phyloP scores from a whole-genome alignment of 805 yeast species.

The Suhomyces kilbournensis region DNA sequence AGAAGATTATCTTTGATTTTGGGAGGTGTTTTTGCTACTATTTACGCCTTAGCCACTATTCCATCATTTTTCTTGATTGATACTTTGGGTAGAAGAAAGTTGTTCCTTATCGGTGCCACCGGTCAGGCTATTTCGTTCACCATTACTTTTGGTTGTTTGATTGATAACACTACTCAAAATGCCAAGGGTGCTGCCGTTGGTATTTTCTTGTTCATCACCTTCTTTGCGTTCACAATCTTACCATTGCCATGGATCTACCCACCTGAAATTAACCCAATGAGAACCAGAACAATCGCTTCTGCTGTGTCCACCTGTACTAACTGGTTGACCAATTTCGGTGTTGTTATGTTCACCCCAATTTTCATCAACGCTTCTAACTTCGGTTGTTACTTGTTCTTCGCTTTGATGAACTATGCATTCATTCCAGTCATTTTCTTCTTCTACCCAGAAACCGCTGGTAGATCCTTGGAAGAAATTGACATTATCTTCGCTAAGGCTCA shows the following conservation, averaged over 20 bases:
- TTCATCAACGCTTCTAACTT: constrained; percentile 23
- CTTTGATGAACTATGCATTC: constrained; percentile 27
- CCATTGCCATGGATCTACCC: constrained; percentile 39
- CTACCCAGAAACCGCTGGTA: constrained; percentile 45
- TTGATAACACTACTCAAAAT: constrained; percentile 15
- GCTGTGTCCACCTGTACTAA: constrained; percentile 35
- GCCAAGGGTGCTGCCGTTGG: constrained; percentile 35
- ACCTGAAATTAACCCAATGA: constrained; percentile 36
- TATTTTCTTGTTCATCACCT: constrained; percentile 28
- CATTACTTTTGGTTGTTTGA: constrained; percentile 25
- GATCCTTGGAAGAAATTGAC: constrained; percentile 46
- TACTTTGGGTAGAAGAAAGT: constrained; percentile 32
- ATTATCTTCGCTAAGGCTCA: constrained; percentile 63
- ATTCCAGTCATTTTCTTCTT: constrained; percentile 56
- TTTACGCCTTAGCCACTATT: constrained; percentile 30
- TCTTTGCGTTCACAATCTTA: constrained; percentile 31
- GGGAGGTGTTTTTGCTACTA: constrained; percentile 30
- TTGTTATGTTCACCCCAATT: constrained; percentile 36
- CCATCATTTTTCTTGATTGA: constrained; percentile 35
- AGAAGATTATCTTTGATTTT: constrained; percentile 22
- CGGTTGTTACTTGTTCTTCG: constrained; percentile 27
- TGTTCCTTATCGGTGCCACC: constrained; percentile 30
- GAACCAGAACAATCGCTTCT: constrained; percentile 35
- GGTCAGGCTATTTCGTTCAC: constrained; percentile 32
- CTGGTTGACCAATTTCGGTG: constrained; percentile 37